phyloP scores from a whole-genome alignment of 805 yeast species.

The Wickerhamomyces sydowiorum region DNA sequence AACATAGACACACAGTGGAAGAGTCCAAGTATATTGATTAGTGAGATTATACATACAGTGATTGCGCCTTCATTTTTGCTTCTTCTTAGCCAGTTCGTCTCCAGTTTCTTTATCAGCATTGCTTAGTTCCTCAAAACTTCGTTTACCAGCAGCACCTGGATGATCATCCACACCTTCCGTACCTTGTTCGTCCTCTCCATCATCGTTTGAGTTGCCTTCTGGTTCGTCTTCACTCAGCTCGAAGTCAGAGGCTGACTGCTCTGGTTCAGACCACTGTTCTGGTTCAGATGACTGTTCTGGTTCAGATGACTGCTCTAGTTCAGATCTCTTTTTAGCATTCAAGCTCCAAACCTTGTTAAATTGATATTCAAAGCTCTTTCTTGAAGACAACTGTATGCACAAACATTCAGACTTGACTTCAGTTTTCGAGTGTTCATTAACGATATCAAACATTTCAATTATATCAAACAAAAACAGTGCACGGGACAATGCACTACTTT shows the following conservation, averaged over 20 bases:
- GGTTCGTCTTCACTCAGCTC: constrained; percentile 4
- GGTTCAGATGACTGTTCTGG: too few relatives aligned
- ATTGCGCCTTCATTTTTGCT: too few relatives aligned
- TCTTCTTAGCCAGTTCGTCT: neutral
- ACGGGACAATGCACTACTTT: constrained; percentile 14
- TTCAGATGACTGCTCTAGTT: too few relatives aligned
- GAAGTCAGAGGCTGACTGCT: too few relatives aligned
- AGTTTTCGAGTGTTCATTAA: constrained; percentile 1
- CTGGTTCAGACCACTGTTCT: too few relatives aligned
- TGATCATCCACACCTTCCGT: neutral
- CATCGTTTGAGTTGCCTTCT: neutral
- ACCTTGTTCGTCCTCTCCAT: neutral
- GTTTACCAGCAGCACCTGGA: neutral
- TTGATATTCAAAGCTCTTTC: constrained; percentile 10
- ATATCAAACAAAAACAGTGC: constrained; percentile 14
- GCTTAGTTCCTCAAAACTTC: neutral
- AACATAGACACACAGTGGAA: too few relatives aligned
- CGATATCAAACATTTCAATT: constrained; percentile 8
- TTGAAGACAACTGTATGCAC: constrained; percentile 8
- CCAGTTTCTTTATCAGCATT: neutral
- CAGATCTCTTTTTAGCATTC: neutral
- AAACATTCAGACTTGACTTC: constrained; percentile 8
- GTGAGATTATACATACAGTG: too few relatives aligned
- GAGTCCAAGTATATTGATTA: too few relatives aligned
- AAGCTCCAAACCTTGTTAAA: constrained; percentile 9